phyloP scores from a whole-genome alignment of 2,329 filamentous ascomycete genomes.

The Claviceps purpurea region DNA sequence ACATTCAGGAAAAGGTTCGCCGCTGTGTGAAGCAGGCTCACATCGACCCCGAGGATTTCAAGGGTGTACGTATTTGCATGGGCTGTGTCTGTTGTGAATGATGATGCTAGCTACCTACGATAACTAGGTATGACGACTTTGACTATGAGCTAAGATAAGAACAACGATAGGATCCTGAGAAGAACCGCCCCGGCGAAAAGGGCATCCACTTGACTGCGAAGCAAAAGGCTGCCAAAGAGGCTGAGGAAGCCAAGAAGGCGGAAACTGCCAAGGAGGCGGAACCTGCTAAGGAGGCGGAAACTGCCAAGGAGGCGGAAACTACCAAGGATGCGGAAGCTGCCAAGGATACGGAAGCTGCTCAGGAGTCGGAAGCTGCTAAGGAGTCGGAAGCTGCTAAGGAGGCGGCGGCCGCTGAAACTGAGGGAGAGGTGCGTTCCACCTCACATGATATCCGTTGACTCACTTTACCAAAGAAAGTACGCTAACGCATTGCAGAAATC shows the following conservation, averaged over 20 bases:
- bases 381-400: neutral
- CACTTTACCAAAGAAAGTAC: too few relatives aligned
- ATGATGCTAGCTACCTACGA: neutral
- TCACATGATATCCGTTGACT: neutral
- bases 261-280: too few relatives aligned
- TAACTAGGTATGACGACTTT: too few relatives aligned
- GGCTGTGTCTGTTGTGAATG: neutral
- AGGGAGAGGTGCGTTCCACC: conserved; percentile 9
- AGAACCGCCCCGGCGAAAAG: conserved; percentile 54
- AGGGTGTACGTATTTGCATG: conserved; percentile 50
- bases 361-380: neutral
- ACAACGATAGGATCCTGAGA: conserved; percentile 51
- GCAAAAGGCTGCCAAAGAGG: conserved; percentile 22
- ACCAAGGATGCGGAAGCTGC: too few relatives aligned
- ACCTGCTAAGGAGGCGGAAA: too few relatives aligned
- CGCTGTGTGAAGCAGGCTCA: conserved; percentile 63
- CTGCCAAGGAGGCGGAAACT: too few relatives aligned
- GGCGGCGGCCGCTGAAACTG: conserved; percentile 15
- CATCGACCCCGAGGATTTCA: conserved; percentile 77
- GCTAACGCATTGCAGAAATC: conserved; percentile 5
- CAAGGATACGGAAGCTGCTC: too few relatives aligned
- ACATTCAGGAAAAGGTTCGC: conserved; percentile 59
- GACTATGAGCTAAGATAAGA: neutral
- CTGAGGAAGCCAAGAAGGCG: neutral
- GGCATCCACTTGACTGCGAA: conserved; percentile 42